Percentiles rank a stretch among this genome's conserved stretches.
These are phyloP conservation scores for Durusdinium trenchii DNA, from an alignment of 73 alveolate genomes.

Conservation along the genomic window DNA sequence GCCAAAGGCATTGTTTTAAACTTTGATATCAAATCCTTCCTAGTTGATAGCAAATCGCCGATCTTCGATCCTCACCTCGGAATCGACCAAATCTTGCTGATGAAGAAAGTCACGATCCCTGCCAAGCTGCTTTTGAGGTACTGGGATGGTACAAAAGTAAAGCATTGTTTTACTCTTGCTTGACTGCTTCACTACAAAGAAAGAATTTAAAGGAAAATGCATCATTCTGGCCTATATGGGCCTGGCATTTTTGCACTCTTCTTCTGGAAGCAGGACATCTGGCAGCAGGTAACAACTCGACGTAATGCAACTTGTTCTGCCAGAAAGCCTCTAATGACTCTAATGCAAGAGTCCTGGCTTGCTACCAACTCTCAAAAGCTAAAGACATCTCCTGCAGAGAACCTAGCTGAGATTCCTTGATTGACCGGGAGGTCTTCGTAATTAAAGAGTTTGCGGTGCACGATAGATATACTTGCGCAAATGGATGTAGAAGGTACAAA, in stretches of 20 bases:
- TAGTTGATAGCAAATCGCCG: too few relatives aligned
- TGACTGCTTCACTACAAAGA: background rate
- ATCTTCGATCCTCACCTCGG: constrained; percentile 47
- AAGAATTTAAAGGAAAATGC: background rate
- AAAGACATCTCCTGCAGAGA: too few relatives aligned
- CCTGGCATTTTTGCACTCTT: background rate
- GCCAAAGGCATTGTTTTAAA: background rate
- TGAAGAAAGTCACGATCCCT: constrained; percentile 82
- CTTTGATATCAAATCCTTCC: too few relatives aligned
- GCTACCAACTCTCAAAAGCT: too few relatives aligned
- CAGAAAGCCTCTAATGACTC: too few relatives aligned
- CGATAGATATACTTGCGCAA: too few relatives aligned
- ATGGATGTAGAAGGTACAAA: background rate
- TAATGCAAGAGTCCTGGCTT: too few relatives aligned
- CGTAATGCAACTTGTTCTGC: too few relatives aligned
- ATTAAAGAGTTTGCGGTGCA: too few relatives aligned
- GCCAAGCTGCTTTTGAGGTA: background rate
- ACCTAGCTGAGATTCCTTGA: too few relatives aligned
- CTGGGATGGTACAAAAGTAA: background rate
- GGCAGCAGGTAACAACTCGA: background rate
- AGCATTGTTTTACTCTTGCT: too few relatives aligned
- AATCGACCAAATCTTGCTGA: constrained; percentile 75
- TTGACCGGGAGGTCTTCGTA: too few relatives aligned
- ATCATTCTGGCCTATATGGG: constrained; percentile 34
- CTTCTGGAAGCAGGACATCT: constrained; percentile 36